Percentiles rank a stretch among this genome's conserved stretches.
Conservation (phyloP, 108 stramenopile species). For the Schizochytrium sp. region DNA sequence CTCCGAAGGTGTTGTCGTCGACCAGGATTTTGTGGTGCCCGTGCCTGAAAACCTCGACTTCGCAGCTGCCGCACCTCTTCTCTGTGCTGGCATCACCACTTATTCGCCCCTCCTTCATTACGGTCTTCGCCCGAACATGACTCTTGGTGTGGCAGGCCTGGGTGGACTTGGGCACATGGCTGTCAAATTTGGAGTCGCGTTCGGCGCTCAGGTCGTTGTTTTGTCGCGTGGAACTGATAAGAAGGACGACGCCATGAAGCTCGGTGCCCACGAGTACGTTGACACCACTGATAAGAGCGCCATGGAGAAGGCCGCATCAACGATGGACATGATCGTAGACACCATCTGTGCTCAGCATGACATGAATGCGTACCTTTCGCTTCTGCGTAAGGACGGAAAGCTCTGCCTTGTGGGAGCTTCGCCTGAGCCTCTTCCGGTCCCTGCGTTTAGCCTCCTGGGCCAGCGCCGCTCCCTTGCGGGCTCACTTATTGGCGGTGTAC, state of each 20-base stretch:
- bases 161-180: slow-evolving; percentile 81
- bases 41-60: slow-evolving; percentile 40
- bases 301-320: slow-evolving; percentile 65
- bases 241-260: slow-evolving; percentile 66
- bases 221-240: slow-evolving; percentile 73
- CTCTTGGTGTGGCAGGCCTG: slow-evolving; percentile 76
- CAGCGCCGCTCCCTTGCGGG: slow-evolving; percentile 64
- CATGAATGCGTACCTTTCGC: slow-evolving; percentile 62
- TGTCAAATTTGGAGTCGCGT: slow-evolving; percentile 74
- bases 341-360: slow-evolving; percentile 73
- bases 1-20: slow-evolving; percentile 64
- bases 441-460: slow-evolving; percentile 62
- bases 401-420: slow-evolving; percentile 67
- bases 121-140: slow-evolving; percentile 65
- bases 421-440: not conserved
- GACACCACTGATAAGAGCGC: slow-evolving; percentile 69
- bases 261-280: slow-evolving; percentile 70
- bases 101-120: slow-evolving; percentile 75
- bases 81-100: slow-evolving; percentile 82
- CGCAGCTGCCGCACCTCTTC: slow-evolving; percentile 67
- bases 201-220: slow-evolving; percentile 71
- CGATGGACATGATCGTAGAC: slow-evolving; percentile 74
- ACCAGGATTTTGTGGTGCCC: slow-evolving; percentile 40
- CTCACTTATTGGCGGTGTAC: slow-evolving; percentile 76
- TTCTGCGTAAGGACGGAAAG: slow-evolving; percentile 68